Conservation (phyloP, 306 rosid species). For the Hylodesmum podocarpum region DNA sequence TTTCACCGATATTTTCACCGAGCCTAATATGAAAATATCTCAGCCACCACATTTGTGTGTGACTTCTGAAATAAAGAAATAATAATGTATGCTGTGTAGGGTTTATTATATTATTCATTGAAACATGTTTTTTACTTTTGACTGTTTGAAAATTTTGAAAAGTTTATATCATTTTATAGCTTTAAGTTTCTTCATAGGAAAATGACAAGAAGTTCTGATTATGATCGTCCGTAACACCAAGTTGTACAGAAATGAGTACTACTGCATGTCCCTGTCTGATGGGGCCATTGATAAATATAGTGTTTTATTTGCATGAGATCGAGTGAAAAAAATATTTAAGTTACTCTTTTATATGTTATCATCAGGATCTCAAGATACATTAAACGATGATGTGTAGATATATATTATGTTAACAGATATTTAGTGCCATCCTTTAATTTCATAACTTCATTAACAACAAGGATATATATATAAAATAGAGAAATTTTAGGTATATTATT, state of each 20-base stretch:
- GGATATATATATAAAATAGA: no score
- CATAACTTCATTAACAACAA: background rate
- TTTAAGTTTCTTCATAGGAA: background rate
- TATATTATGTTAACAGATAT: background rate
- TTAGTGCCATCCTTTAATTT: background rate
- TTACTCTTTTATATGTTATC: background rate
- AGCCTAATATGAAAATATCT: background rate
- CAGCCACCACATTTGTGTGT: background rate
- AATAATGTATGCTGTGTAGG: background rate
- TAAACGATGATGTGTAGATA: background rate
- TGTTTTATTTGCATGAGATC: background rate
- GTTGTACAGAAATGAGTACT: constrained; percentile 27
- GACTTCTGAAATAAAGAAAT: background rate
- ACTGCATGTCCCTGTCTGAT: constrained; percentile 8
- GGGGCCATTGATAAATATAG: background rate
- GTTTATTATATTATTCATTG: background rate
- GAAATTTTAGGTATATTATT: no score
- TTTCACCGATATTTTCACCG: no score
- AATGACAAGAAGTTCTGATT: background rate
- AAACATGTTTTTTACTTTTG: background rate
- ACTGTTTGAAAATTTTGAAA: background rate
- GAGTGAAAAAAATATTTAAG: background rate
- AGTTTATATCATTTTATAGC: background rate
- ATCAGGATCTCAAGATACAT: background rate
- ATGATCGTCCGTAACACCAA: background rate